Evolutionary conservation across 768 basidiomycete species (phyloP).

Genomic region (Rhodotorula sphaerocarpa): DNA sequence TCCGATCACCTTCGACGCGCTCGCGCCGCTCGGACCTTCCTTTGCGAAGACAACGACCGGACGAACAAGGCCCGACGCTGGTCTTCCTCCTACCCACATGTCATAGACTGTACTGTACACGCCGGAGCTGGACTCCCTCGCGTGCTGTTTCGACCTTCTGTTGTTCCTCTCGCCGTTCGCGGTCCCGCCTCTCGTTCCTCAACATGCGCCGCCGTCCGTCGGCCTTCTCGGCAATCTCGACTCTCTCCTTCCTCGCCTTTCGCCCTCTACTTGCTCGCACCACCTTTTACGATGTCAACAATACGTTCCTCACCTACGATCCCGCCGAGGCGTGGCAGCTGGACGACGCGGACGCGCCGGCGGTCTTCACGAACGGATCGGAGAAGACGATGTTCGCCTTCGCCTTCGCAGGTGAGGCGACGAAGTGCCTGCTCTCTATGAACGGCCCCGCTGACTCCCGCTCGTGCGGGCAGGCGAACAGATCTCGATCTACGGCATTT

Average conservation of each 20-base stretch:
- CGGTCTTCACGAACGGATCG: too few relatives aligned
- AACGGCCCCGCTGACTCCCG: background rate
- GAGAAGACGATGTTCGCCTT: background rate
- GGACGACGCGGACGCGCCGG: background rate
- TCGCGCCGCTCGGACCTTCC: too few relatives aligned
- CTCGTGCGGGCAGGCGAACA: conserved; percentile 16
- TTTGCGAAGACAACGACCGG: too few relatives aligned
- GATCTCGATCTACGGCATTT: conserved; percentile 7
- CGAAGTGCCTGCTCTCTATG: too few relatives aligned
- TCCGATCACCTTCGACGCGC: background rate
- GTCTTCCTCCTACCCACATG: background rate
- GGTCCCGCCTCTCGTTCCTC: background rate
- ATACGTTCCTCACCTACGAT: background rate
- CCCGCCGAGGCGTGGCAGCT: background rate
- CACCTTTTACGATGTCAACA: background rate
- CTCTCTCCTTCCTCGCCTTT: background rate
- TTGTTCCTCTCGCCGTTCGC: background rate
- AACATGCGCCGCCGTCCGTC: background rate
- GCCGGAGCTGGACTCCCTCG: too few relatives aligned
- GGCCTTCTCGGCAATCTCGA: background rate
- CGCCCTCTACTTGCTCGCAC: background rate
- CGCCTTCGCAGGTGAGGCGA: conserved; percentile 1
- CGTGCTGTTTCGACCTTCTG: background rate
- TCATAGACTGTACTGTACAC: background rate
- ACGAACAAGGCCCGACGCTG: background rate